Percentiles rank a stretch among this genome's conserved stretches.
Evolutionary conservation across 1,284 basidiomycete genomes (phyloP).

Genomic region (Pterulicium gracile): DNA sequence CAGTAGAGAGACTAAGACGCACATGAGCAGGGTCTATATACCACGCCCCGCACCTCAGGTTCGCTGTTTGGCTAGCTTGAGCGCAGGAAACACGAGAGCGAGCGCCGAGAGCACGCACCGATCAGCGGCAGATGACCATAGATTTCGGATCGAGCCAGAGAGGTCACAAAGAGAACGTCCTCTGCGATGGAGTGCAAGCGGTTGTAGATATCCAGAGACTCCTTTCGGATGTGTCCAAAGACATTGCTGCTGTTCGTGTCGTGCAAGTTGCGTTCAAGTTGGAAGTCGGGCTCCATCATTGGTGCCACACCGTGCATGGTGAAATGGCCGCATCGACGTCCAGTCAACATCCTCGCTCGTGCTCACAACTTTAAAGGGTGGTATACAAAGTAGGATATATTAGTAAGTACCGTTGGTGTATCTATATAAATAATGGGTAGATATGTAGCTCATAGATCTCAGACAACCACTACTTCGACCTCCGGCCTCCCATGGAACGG

Average conservation of each 20-base stretch:
- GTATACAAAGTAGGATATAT: too few species aligned
- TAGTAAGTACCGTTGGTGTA: too few species aligned
- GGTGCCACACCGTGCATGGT: too few species aligned
- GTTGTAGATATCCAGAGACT: constrained; percentile 73
- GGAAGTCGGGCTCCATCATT: background rate
- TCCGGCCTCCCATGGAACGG: constrained; percentile 27
- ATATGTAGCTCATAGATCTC: too few species aligned
- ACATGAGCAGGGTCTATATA: constrained; percentile 71
- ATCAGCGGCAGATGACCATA: background rate
- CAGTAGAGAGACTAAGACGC: constrained; percentile 14
- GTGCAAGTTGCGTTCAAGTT: background rate
- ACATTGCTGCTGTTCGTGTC: constrained; percentile 13
- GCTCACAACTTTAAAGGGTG: too few species aligned
- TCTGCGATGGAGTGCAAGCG: constrained; percentile 77
- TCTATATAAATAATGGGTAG: too few species aligned
- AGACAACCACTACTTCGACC: constrained; percentile 25
- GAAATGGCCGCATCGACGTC: too few species aligned
- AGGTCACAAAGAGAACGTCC: constrained; percentile 62
- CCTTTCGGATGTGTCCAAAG: constrained; percentile 44
- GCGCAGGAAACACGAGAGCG: background rate
- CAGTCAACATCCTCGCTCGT: too few species aligned
- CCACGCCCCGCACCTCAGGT: constrained; percentile 92
- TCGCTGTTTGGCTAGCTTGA: constrained; percentile 41
- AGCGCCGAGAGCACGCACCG: background rate
- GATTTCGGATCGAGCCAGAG: background rate